Conservation (phyloP, 2,329 filamentous ascomycete genomes). For the Sporothrix pseudoabietina region DNA sequence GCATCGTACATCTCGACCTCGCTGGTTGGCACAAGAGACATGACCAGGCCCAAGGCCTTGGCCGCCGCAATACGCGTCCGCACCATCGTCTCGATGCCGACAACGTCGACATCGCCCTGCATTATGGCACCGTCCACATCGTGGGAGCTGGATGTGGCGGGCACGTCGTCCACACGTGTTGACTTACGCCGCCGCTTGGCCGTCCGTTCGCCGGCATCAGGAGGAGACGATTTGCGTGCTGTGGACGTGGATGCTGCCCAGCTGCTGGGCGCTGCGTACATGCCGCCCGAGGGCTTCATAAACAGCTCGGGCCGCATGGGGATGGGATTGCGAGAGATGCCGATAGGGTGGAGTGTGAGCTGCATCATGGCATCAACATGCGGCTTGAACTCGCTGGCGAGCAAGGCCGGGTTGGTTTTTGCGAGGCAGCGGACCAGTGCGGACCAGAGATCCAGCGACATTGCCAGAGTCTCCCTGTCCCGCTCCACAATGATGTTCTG, state of each 20-base stretch:
- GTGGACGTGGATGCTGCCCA: constrained; percentile 45
- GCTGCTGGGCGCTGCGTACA: constrained; percentile 62
- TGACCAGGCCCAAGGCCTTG: constrained; percentile 79
- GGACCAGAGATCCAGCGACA: constrained; percentile 85
- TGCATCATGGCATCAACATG: constrained; percentile 82
- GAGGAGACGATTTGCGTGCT: constrained; percentile 54
- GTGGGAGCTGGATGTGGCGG: constrained; percentile 69
- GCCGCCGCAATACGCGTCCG: constrained; percentile 87
- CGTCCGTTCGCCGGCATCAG: constrained; percentile 61
- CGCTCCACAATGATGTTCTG: constrained; percentile 95
- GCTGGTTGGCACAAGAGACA: constrained; percentile 71
- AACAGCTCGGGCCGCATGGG: constrained; percentile 90
- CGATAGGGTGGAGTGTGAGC: constrained; percentile 86
- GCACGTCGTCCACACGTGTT: constrained; percentile 74
- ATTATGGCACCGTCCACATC: constrained; percentile 99
- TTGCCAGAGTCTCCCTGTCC: constrained; percentile 77
- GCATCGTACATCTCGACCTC: constrained; percentile 66
- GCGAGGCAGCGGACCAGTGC: constrained; percentile 72
- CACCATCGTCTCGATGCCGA: constrained; percentile 84
- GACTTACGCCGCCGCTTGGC: constrained; percentile 80
- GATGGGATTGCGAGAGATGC: constrained; percentile 85
- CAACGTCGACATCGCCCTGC: constrained; percentile 91
- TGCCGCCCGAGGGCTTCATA: constrained; percentile 87
- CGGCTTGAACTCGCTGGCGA: constrained; percentile 71
- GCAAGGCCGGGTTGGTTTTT: constrained; percentile 58